phyloP scores from a whole-genome alignment of 495 filamentous ascomycete genomes.

The Hamigera avellanea region DNA sequence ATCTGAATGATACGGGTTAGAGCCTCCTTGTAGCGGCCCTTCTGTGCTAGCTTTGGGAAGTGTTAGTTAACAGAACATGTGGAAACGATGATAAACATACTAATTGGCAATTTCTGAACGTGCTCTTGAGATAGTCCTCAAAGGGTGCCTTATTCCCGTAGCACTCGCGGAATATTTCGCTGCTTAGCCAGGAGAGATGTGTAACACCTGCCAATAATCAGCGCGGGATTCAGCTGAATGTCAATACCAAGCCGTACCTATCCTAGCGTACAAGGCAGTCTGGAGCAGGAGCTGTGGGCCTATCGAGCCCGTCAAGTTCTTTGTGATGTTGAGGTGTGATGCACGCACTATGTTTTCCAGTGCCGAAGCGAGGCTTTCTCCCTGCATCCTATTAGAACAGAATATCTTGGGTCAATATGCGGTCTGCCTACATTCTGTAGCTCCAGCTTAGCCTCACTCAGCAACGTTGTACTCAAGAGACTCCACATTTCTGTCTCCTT shows the following conservation, averaged over 20 bases:
- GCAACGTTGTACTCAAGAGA: constrained; percentile 69
- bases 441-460: constrained; percentile 76
- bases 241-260: constrained; percentile 41
- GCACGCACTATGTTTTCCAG: constrained; percentile 71
- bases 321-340: constrained; percentile 69
- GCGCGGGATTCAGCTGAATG: constrained; percentile 1
- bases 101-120: constrained; percentile 45
- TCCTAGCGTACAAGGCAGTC: constrained; percentile 61
- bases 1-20: constrained; percentile 55
- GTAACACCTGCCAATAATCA: constrained; percentile 34
- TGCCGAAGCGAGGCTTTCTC: constrained; percentile 66
- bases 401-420: background rate
- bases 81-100: constrained; percentile 21
- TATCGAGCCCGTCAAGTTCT: constrained; percentile 58
- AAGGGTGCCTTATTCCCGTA: constrained; percentile 52
- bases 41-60: constrained; percentile 37
- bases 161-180: constrained; percentile 68
- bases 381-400: constrained; percentile 31
- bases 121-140: constrained; percentile 64
- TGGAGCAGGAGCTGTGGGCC: constrained; percentile 62
- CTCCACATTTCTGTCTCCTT: constrained; percentile 84
- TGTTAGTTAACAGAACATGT: background rate
- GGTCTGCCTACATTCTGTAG: constrained; percentile 44
- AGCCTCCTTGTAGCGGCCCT: constrained; percentile 63
- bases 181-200: constrained; percentile 53